These are phyloP conservation scores for Emericellopsis terricola DNA, from an alignment of 495 filamentous ascomycete species.

Conservation along the genomic window DNA sequence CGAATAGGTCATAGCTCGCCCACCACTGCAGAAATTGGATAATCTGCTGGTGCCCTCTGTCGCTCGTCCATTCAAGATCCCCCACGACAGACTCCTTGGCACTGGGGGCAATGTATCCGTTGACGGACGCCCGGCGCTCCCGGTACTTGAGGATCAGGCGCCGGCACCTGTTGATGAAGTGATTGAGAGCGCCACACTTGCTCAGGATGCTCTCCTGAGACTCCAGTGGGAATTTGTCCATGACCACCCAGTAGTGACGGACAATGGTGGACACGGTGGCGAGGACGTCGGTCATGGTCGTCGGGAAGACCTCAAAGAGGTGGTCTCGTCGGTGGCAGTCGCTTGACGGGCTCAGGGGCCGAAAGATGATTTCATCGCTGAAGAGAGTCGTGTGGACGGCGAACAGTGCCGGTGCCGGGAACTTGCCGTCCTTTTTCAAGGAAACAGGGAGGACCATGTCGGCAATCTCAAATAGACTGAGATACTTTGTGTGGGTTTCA, in stretches of 20 bases:
- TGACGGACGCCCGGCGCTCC: conserved; percentile 37
- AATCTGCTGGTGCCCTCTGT: conserved; percentile 40
- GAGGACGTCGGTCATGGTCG: conserved; percentile 10
- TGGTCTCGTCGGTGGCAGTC: conserved; percentile 17
- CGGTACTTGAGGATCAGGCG: conserved; percentile 50
- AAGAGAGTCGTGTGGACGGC: conserved; percentile 47
- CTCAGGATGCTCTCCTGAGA: neutral
- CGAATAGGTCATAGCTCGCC: conserved; percentile 35
- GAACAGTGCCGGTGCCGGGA: conserved; percentile 38
- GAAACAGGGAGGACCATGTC: conserved; percentile 23
- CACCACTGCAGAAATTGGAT: conserved; percentile 58
- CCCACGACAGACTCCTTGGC: conserved; percentile 11
- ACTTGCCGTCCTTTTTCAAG: conserved; percentile 24
- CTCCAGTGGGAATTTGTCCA: neutral
- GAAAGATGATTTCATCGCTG: conserved; percentile 33
- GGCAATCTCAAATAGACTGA: conserved; percentile 47
- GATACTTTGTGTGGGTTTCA: conserved; percentile 32
- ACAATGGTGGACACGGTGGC: conserved; percentile 12
- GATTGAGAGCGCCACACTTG: neutral
- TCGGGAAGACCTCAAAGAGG: conserved; percentile 18
- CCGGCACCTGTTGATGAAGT: conserved; percentile 49
- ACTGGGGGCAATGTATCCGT: conserved; percentile 31
- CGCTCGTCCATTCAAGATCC: conserved; percentile 18
- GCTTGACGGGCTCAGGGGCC: conserved; percentile 5
- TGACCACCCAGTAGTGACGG: conserved; percentile 13